These are phyloP conservation scores for Tetrapyrgos nigripes DNA, from an alignment of 1,284 basidiomycete species.

Conservation along the genomic window DNA sequence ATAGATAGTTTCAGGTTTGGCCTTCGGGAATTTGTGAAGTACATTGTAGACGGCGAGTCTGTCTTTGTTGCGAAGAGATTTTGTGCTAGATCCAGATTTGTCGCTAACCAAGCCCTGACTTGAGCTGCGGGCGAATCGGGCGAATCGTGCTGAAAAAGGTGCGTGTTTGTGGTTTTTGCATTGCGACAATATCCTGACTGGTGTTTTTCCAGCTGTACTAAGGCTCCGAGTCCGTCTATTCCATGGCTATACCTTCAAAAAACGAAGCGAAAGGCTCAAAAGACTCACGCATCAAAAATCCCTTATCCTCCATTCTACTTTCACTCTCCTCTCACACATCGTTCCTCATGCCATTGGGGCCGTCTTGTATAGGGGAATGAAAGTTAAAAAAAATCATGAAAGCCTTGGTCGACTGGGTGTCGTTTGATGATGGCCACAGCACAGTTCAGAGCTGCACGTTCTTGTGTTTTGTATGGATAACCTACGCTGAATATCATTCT, in stretches of 20 bases:
- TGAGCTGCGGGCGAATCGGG: slow-evolving; percentile 86
- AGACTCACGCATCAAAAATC: slow-evolving; percentile 58
- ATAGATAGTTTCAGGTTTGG: slow-evolving; percentile 71
- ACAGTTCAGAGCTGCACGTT: slow-evolving; percentile 83
- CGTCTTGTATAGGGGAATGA: slow-evolving; percentile 61
- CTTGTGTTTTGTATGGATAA: slow-evolving; percentile 76
- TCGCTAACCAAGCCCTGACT: slow-evolving; percentile 74
- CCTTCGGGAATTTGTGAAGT: slow-evolving; percentile 26
- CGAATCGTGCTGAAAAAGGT: slow-evolving; percentile 78
- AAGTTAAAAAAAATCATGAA: slow-evolving; percentile 60
- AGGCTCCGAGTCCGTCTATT: slow-evolving; percentile 64
- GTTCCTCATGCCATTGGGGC: slow-evolving; percentile 64
- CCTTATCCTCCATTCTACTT: slow-evolving; percentile 62
- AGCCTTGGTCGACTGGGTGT: slow-evolving; percentile 64
- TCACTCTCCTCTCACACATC: slow-evolving; percentile 48
- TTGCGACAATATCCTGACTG: slow-evolving; percentile 21
- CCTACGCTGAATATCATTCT: slow-evolving; percentile 48
- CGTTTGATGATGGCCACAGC: slow-evolving; percentile 59
- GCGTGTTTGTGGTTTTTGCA: slow-evolving; percentile 20
- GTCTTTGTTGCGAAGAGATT: slow-evolving; percentile 72
- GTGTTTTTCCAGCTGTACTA: slow-evolving; percentile 57
- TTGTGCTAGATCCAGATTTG: slow-evolving; percentile 76
- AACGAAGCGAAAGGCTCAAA: slow-evolving; percentile 57
- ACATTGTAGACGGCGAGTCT: slow-evolving; percentile 24
- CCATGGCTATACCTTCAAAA: slow-evolving; percentile 32